Evolutionary conservation across 306 rosid species (phyloP), one percentile per base, ranked within the genome.

Genomic region (Spatholobus suberectus): DNA sequence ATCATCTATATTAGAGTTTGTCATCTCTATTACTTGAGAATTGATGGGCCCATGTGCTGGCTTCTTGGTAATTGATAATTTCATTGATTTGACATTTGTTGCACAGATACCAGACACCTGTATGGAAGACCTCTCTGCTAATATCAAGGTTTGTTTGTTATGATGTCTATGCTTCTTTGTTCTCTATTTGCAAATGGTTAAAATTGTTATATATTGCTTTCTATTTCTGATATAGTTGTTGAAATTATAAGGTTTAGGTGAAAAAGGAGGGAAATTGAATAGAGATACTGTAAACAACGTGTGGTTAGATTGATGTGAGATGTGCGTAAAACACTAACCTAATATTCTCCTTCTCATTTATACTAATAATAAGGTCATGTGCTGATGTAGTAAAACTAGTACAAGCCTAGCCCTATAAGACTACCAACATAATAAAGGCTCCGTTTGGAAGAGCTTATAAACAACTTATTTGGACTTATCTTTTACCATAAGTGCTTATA

Each of bases 91-190:
- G 55, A 21, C 40, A 14, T 77, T 74, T 77, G 9, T 88, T 78
- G 47, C 83, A 43, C 86, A 96, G 99, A 86, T 86, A 80, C 73
- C 87, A 0, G 92, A 90, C 27, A 75, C 82, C 82, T 63, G 79
- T 83, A 70, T 82, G 92, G 97, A 90, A 87, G 92, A 88, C 40
- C 87, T 88, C n/a, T 88, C 87, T 82, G 87, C 87, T 73, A 89
- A 89, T 85, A 93, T 92, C 75, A 91, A 92, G 99, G 98, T 93
- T 65, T 52, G 93, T 61, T 34, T 15, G 51, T 52, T 59, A 61
- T 69, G 13, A 8, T 21, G 23, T 51, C 26, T 63, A 17, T 80
- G 18, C 67, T 29, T 65, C 34, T 14, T 49, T 55, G 47, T 79
- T 81, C 75, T 72, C n/a, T 26, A 10, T 47, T 66, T 65, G 26